Evolutionary conservation across 2,329 filamentous ascomycete species (phyloP).

Genomic region (Exophiala xenobiotica): DNA sequence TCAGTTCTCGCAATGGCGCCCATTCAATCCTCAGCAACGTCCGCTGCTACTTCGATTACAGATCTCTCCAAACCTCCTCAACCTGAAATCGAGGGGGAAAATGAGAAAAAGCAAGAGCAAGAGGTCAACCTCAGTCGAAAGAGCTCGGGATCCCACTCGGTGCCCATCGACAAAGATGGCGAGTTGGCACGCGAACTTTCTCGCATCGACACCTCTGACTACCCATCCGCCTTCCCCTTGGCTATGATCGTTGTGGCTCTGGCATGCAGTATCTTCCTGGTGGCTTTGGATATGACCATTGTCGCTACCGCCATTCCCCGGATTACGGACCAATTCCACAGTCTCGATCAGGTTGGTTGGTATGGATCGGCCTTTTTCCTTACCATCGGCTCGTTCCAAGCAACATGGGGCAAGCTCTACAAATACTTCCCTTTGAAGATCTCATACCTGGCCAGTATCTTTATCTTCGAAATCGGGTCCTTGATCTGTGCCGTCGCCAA

Average conservation of each 20-base stretch:
- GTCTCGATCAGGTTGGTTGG: conserved; percentile 37
- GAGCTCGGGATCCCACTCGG: conserved; percentile 4
- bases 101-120: conserved; percentile 15
- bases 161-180: conserved; percentile 11
- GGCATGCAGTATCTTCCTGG: conserved; percentile 28
- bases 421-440: conserved; percentile 36
- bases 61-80: conserved; percentile 25
- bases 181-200: conserved; percentile 26
- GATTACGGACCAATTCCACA: conserved; percentile 38
- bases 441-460: conserved; percentile 38
- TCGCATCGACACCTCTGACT: conserved; percentile 30
- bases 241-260: conserved; percentile 29
- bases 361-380: conserved; percentile 41
- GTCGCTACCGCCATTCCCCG: conserved; percentile 37
- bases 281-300: conserved; percentile 35
- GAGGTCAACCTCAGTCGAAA: conserved; percentile 4
- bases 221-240: conserved; percentile 27
- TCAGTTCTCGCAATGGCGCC: conserved; percentile 14
- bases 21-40: conserved; percentile 12
- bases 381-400: conserved; percentile 36
- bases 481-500: conserved; percentile 43
- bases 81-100: conserved; percentile 3
- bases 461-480: conserved; percentile 46
- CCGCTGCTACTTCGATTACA: conserved; percentile 22
- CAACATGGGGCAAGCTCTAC: conserved; percentile 36